Percentiles rank a stretch among this genome's conserved stretches.
phyloP scores from a whole-genome alignment of 2,329 filamentous ascomycete species.

The Hymenoscyphus fraxineus region DNA sequence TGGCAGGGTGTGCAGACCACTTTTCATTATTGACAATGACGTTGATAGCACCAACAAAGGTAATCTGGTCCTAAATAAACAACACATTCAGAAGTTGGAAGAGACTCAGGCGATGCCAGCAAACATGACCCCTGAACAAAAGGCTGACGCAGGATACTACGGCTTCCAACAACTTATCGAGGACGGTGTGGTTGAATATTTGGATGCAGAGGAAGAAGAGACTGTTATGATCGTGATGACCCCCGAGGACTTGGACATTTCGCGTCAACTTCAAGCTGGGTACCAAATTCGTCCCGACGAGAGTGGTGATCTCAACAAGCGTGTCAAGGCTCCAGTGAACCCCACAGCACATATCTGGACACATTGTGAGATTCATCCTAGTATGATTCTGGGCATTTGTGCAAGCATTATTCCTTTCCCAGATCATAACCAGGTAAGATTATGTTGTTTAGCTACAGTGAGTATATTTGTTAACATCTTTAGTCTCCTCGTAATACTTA shows the following conservation, averaged over 20 bases:
- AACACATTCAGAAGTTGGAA: slow-evolving; percentile 75
- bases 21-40: slow-evolving; percentile 92
- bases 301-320: slow-evolving; percentile 70
- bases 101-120: slow-evolving; percentile 64
- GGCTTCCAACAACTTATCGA: slow-evolving; percentile 87
- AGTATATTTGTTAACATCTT: slow-evolving; percentile 32
- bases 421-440: slow-evolving; percentile 83
- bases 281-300: slow-evolving; percentile 58
- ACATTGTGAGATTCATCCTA: slow-evolving; percentile 98
- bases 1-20: slow-evolving; percentile 86
- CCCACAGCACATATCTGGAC: slow-evolving; percentile 89
- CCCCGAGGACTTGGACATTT: slow-evolving; percentile 85
- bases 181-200: slow-evolving; percentile 85
- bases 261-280: slow-evolving; percentile 65
- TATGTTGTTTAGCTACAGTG: slow-evolving; percentile 8
- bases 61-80: slow-evolving; percentile 76
- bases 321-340: slow-evolving; percentile 85
- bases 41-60: slow-evolving; percentile 70
- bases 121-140: slow-evolving; percentile 56
- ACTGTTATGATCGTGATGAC: slow-evolving; percentile 99
- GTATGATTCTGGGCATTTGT: slow-evolving; percentile 97
- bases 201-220: slow-evolving; percentile 97
- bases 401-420: slow-evolving; percentile 99
- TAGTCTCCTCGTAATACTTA: slow-evolving; percentile 97
- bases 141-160: slow-evolving; percentile 57